Evolutionary conservation across 2,329 filamentous ascomycete genomes (phyloP), one percentile per base, ranked within the genome.

Genomic region (Polytolypa hystricis): DNA sequence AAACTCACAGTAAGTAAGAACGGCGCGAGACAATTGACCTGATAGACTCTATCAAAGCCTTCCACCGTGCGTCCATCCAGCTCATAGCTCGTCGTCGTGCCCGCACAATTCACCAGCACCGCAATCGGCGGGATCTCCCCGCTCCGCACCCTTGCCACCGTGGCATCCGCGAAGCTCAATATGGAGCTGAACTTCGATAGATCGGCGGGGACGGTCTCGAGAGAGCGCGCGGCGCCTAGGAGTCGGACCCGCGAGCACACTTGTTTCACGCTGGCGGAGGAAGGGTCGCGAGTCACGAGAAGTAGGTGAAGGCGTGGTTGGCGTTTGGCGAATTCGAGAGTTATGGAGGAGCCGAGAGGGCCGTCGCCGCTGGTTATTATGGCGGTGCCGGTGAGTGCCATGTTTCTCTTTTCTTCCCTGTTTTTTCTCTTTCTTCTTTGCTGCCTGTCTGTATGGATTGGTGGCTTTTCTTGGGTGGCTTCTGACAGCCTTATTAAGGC

Each of bases 321-420:
- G 9, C 49, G 48, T 42, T 56, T 57, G 14, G 56, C 56, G 34
- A 60, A 55, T 23, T 53, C 49, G 25, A 57, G 37, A 18, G 55
- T 54, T 39, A 59, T 53, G 43, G 55, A 53, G n/a, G 56, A 56
- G 9, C 56, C 54, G 25, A 60, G 43, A 5, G 44, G 40, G 8
- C 56, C 56, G 50, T 55, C 56, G 29, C 50, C 56, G 11, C 56
- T 56, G 23, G 56, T 60, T 28, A 60, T 58, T 26, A 60, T 56
- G 14, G 56, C 56, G 5, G 56, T 60, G 21, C 55, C 56, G 9
- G 21, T 25, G 7, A n/a, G 21, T 25, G 7, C n/a, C 7, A 25
- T 25, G 7, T n/a, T 25, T 25, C 21, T 25, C 21, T 25, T 25
- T 25, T 25, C n/a, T 25, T 7, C 21, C 21, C n/a, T n/a, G 21